These are phyloP conservation scores for Pythium apleroticum DNA, from an alignment of 352 stramenopile genomes.

Conservation along the genomic window DNA sequence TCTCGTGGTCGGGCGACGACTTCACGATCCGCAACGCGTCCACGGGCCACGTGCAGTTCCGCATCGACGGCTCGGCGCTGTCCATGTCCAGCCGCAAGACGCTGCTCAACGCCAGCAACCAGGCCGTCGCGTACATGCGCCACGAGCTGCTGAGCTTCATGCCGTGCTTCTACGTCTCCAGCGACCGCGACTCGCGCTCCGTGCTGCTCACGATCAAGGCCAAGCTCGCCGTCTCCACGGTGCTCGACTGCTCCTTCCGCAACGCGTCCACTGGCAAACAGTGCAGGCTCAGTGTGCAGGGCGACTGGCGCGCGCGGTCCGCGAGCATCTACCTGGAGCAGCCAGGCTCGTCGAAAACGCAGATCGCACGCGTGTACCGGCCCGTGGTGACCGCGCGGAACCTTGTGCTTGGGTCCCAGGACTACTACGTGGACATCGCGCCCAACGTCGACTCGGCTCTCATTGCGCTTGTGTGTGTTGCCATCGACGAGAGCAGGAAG, in stretches of 20 bases:
- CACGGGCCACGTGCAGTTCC: constrained; percentile 23
- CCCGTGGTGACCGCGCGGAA: constrained; percentile 15
- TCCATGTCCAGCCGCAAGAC: constrained; percentile 28
- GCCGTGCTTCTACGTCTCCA: constrained; percentile 25
- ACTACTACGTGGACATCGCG: constrained; percentile 28
- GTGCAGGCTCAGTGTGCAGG: constrained; percentile 23
- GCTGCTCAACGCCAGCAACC: constrained; percentile 26
- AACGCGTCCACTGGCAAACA: constrained; percentile 16
- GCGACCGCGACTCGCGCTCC: constrained; percentile 5
- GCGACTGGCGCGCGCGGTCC: constrained; percentile 26
- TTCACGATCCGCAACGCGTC: constrained; percentile 30
- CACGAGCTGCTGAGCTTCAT: constrained; percentile 22
- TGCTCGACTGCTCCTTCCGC: constrained; percentile 27
- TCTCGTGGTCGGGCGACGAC: constrained; percentile 28
- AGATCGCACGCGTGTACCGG: constrained; percentile 24
- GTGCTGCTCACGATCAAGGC: constrained; percentile 26
- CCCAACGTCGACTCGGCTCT: constrained; percentile 26
- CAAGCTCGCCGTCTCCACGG: constrained; percentile 21
- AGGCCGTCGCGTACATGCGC: constrained; percentile 27
- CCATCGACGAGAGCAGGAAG: constrained; percentile 20
- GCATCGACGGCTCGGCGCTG: constrained; percentile 22
- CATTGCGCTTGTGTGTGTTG: constrained; percentile 25
- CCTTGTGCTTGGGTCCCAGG: constrained; percentile 19
- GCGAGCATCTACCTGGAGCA: constrained; percentile 24
- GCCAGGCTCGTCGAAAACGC: not conserved